Conservation (phyloP, 179 eudicot species). For the Vitellaria paradoxa region DNA sequence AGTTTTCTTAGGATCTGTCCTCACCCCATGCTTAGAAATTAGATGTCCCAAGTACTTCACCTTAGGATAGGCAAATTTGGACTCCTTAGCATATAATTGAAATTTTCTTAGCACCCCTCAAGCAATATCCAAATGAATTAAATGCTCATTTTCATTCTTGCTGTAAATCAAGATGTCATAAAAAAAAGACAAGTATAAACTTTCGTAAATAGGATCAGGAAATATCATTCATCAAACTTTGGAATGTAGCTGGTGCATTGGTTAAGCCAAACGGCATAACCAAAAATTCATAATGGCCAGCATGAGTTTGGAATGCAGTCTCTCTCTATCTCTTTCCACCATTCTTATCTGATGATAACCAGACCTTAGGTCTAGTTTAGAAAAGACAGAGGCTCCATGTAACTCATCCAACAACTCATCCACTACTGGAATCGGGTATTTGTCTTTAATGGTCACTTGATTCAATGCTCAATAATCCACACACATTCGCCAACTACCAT, state of each 20-base stretch:
- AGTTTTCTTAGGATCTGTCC: background rate
- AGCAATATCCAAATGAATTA: no score
- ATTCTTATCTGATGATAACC: background rate
- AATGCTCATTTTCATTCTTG: background rate
- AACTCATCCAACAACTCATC: background rate
- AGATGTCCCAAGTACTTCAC: background rate
- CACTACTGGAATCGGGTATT: background rate
- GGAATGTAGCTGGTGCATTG: background rate
- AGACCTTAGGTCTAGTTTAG: background rate
- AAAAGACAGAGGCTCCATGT: no score
- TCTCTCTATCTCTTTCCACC: background rate
- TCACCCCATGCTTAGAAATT: background rate
- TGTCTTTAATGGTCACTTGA: background rate
- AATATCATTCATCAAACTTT: background rate
- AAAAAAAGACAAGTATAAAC: background rate
- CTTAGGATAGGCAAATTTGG: no score
- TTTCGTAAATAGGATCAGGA: background rate
- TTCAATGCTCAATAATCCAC: background rate
- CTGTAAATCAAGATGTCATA: background rate
- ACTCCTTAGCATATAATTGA: no score
- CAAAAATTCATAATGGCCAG: background rate
- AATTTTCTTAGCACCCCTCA: no score
- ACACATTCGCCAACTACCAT: background rate
- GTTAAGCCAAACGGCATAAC: no score
- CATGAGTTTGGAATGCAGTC: background rate